Evolutionary conservation across 1,139 yeast genomes (phyloP).

Genomic region (Magnusiomyces sp.): DNA sequence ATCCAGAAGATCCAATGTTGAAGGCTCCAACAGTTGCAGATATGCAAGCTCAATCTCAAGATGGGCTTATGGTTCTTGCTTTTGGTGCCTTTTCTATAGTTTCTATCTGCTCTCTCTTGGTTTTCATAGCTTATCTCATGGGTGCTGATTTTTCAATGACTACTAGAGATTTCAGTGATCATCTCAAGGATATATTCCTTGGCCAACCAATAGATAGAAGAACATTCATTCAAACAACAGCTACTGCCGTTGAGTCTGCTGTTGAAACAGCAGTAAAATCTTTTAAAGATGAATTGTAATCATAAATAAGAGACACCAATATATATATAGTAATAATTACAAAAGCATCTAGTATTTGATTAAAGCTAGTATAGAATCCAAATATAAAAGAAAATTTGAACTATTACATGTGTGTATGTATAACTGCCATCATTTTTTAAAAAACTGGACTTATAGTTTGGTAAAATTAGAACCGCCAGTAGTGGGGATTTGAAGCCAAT

Average conservation of each 20-base stretch:
- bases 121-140: conserved; percentile 20
- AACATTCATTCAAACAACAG: not conserved
- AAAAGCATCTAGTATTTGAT: too few species aligned
- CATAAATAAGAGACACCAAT: too few species aligned
- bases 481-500: conserved; percentile 76
- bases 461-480: conserved; percentile 56
- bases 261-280: not conserved
- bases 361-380: too few species aligned
- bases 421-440: too few species aligned
- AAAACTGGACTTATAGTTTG: conserved; percentile 27
- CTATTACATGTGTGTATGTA: too few species aligned
- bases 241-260: not conserved
- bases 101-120: conserved; percentile 22
- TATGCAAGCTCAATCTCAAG: conserved; percentile 15
- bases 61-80: conserved; percentile 17
- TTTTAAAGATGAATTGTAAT: not conserved
- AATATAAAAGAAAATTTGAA: too few species aligned
- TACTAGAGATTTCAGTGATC: conserved; percentile 4
- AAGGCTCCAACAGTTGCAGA: not conserved
- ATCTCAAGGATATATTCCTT: not conserved
- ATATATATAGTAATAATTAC: conserved; percentile 16
- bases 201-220: not conserved
- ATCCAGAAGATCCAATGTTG: conserved; percentile 17
- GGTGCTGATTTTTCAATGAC: conserved; percentile 22
- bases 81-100: conserved; percentile 18